Base-by-base conservation (phyloP, 2,329 filamentous ascomycete genomes). In the Arthrobotrys iridis region DNA sequence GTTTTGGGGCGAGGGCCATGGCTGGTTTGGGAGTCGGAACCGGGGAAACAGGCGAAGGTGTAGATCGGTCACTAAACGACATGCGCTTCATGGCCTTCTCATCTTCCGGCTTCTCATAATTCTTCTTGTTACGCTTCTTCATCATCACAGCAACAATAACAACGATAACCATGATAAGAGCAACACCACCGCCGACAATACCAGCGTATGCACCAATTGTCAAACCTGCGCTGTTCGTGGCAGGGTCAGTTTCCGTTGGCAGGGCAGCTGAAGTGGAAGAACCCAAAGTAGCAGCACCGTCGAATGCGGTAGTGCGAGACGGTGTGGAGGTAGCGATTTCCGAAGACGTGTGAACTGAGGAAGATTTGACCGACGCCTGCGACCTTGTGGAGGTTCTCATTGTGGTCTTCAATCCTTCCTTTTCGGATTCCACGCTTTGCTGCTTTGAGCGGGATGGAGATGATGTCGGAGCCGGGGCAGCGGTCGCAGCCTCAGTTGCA, bases 111-210 rank as follows among this genome's bases (percentile, higher is more conserved):
- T 78, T 85, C 71, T 78, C 82, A 82, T 85, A 83, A 10, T 82
- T 81, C 78, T 87, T 83, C 55, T 87, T 83, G 85, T 90, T 92
- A 80, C 88, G 88, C 79, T 83, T 85, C 78, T 87, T 89, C 81
- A 93, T 87, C 74, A 92, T 81, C 81, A 96, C 89, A 80, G 92
- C 90, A 18, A 91, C 85, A 20, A 91, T 81, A n/a, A 89, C 84
- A 28, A 88, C 87, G 24, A 95, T 81, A 1, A 90, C 82, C 30
- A 90, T 87, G 24, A 97, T 79, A 55, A 87, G 88, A 4, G 90
- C 85, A 30, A 97, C 83, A 52, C 96, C 88, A 80, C 93, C 93
- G 80, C 97, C 89, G 4, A 90, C 92, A 76, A 97, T 87, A 74
- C 95, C 95, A 45, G 93, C 93, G 75, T 76, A 76, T 43, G 72